Percentiles rank a stretch among this genome's conserved stretches.
These are phyloP conservation scores for Neodidymelliopsis sp. DNA, from an alignment of 2,329 filamentous ascomycete species.

Conservation along the genomic window DNA sequence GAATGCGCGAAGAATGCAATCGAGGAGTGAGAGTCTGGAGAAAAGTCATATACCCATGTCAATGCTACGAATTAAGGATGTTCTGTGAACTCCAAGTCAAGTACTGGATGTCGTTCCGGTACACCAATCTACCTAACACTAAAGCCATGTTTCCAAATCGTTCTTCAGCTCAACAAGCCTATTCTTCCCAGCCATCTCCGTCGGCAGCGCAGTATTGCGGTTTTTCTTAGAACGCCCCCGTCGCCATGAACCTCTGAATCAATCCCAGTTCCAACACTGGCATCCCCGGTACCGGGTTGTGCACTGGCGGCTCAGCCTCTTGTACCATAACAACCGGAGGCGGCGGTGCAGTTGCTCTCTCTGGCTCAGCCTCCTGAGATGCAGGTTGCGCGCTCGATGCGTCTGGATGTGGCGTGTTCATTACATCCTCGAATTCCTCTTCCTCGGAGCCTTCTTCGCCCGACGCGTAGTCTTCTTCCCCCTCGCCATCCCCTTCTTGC, in stretches of 20 bases:
- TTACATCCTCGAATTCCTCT: conserved; percentile 28
- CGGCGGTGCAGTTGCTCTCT: conserved; percentile 2
- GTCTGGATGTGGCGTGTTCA: conserved; percentile 23
- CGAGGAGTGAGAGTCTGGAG: neutral
- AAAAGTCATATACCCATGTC: conserved; percentile 18
- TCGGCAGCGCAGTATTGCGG: no score
- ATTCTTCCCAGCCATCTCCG: no score
- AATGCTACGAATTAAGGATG: conserved; percentile 7
- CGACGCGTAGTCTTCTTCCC: conserved; percentile 16
- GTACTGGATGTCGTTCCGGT: no score
- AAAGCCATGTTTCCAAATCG: no score
- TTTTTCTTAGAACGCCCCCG: conserved; percentile 24
- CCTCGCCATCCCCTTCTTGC: conserved; percentile 8
- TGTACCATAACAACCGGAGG: conserved; percentile 15
- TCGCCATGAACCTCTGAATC: conserved; percentile 35
- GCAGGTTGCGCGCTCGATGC: conserved; percentile 3
- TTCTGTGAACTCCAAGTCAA: no score
- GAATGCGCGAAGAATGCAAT: neutral
- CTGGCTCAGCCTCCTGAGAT: conserved; percentile 6
- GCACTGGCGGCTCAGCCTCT: conserved; percentile 11
- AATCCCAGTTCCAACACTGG: conserved; percentile 32
- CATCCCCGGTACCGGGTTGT: conserved; percentile 23
- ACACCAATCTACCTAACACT: no score
- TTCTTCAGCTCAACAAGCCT: no score
- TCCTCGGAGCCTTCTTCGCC: conserved; percentile 28